Conservation (phyloP, 1,284 basidiomycete genomes). For the Marasmius sp. region DNA sequence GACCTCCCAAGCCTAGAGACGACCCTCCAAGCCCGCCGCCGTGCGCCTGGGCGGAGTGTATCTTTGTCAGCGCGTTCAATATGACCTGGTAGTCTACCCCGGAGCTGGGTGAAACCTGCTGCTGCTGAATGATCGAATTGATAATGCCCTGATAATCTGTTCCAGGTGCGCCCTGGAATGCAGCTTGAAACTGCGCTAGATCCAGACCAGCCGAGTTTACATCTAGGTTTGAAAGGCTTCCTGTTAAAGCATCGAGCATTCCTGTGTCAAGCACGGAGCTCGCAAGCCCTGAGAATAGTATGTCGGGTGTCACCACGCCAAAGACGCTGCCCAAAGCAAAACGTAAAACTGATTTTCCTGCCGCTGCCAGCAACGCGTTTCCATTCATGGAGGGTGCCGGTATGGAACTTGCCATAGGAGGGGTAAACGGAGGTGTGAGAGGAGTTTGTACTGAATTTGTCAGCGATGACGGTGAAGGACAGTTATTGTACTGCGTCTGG, state of each 20-base stretch:
- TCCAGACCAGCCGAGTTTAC: slow-evolving; percentile 18
- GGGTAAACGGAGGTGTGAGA: background rate
- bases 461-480: background rate
- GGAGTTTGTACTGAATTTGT: background rate
- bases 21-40: slow-evolving; percentile 8
- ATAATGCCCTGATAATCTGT: slow-evolving; percentile 30
- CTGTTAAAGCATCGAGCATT: background rate
- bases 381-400: background rate
- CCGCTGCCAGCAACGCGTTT: background rate
- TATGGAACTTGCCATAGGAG: background rate
- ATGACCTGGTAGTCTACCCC: slow-evolving; percentile 19
- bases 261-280: background rate
- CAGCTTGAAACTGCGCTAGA: slow-evolving; percentile 25
- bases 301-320: background rate
- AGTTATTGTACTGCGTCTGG: background rate
- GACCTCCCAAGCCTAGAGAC: background rate
- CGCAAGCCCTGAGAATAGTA: slow-evolving; percentile 5
- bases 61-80: slow-evolving; percentile 27
- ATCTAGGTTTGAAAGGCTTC: slow-evolving; percentile 8
- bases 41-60: slow-evolving; percentile 23
- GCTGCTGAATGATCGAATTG: slow-evolving; percentile 25
- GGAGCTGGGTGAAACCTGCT: slow-evolving; percentile 23
- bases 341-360: slow-evolving; percentile 2
- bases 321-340: slow-evolving; percentile 6
- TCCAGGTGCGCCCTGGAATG: slow-evolving; percentile 25